A percentile compares a stretch with the other conserved stretches of the same genome.
These are phyloP conservation scores for Mortierella polycephala DNA, from an alignment of 371 early-diverging fungal genomes.

Conservation along the genomic window DNA sequence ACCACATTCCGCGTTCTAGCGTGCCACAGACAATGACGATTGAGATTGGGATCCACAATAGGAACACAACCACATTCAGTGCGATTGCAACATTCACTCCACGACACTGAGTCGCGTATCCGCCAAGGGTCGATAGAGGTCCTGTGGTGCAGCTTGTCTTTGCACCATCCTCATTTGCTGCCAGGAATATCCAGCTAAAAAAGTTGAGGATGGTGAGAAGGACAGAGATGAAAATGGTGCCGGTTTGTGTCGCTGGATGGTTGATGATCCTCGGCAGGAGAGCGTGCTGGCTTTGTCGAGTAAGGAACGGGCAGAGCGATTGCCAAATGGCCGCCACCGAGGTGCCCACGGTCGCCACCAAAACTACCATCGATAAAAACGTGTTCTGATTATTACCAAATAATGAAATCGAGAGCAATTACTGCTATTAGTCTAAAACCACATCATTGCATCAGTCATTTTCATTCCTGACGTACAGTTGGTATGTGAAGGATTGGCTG, in stretches of 20 bases:
- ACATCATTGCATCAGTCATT: not conserved
- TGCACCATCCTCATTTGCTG: constrained; percentile 34
- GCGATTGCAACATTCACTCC: constrained; percentile 45
- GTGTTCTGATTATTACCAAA: not conserved
- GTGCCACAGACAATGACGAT: constrained; percentile 47
- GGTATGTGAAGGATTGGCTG: constrained; percentile 21
- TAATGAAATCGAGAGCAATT: not conserved
- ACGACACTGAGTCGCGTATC: constrained; percentile 36
- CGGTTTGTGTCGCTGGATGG: constrained; percentile 35
- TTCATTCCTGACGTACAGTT: constrained; percentile 19
- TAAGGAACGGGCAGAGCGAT: constrained; percentile 39
- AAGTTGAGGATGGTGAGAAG: constrained; percentile 46
- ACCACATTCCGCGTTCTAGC: constrained; percentile 40
- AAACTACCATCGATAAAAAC: constrained; percentile 17
- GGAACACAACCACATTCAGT: constrained; percentile 38
- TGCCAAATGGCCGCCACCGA: constrained; percentile 38
- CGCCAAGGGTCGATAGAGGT: constrained; percentile 2
- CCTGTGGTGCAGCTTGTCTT: constrained; percentile 36
- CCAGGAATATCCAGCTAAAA: constrained; percentile 51
- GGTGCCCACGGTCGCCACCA: constrained; percentile 43
- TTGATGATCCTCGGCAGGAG: constrained; percentile 38
- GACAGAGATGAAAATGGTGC: constrained; percentile 33
- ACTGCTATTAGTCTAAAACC: constrained; percentile 4
- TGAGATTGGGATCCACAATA: constrained; percentile 47
- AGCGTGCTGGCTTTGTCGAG: constrained; percentile 14